These are phyloP conservation scores for Flaveria bidentis DNA, from an alignment of 129 eudicot species.

Conservation along the genomic window DNA sequence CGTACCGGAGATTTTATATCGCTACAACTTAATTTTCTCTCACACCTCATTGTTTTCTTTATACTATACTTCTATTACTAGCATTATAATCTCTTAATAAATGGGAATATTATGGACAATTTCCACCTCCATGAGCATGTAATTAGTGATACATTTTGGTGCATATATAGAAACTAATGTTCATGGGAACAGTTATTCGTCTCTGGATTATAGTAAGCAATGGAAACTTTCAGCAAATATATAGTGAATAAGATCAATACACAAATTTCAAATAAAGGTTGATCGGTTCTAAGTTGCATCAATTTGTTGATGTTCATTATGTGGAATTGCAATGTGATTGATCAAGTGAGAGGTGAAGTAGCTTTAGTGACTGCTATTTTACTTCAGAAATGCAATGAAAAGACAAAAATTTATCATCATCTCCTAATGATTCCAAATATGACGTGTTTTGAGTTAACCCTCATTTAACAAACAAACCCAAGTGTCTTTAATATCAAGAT, in stretches of 20 bases:
- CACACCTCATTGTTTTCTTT: neutral
- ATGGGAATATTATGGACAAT: neutral
- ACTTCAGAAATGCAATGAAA: neutral
- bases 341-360: neutral
- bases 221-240: no score
- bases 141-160: constrained; percentile 19
- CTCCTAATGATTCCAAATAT: neutral
- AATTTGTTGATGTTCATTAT: neutral
- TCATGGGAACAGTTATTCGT: neutral
- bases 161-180: neutral
- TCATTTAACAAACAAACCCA: neutral
- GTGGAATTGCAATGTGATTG: neutral
- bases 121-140: neutral
- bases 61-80: neutral
- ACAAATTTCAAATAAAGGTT: neutral
- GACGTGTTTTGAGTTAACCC: neutral
- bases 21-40: constrained; percentile 27
- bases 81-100: constrained; percentile 6
- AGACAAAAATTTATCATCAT: neutral
- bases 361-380: neutral
- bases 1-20: constrained; percentile 36
- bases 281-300: neutral
- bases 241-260: neutral
- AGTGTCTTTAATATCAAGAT: neutral
- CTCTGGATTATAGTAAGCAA: no score